These are phyloP conservation scores for Wickerhamomyces alni DNA, from an alignment of 805 yeast species.

Conservation along the genomic window DNA sequence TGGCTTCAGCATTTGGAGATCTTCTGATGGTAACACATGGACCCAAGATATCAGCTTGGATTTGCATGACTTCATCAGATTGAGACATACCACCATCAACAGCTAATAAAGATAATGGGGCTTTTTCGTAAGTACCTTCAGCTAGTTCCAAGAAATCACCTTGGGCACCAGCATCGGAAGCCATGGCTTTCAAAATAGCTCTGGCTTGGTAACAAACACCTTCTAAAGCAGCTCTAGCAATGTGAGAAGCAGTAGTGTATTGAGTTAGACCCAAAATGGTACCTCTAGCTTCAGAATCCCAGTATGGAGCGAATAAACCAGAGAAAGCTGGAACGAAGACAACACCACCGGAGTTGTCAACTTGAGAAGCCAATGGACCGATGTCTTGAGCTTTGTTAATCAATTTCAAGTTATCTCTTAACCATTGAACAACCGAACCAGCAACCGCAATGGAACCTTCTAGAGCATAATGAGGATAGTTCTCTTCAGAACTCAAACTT, in stretches of 20 bases:
- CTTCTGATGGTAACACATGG: conserved; percentile 78
- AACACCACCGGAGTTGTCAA: conserved; percentile 80
- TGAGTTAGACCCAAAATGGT: conserved; percentile 91
- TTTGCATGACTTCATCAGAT: conserved; percentile 87
- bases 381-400: conserved; percentile 80
- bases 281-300: conserved; percentile 92
- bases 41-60: conserved; percentile 88
- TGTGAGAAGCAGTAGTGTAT: conserved; percentile 85
- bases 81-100: conserved; percentile 97
- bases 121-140: conserved; percentile 34
- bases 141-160: conserved; percentile 49
- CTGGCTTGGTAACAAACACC: conserved; percentile 93
- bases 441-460: conserved; percentile 98
- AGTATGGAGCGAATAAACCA: conserved; percentile 92
- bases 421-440: conserved; percentile 91
- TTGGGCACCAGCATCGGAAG: conserved; percentile 64
- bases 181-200: conserved; percentile 88
- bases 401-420: conserved; percentile 81
- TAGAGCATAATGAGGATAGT: conserved; percentile 75
- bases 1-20: conserved; percentile 81
- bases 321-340: conserved; percentile 93
- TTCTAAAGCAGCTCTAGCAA: conserved; percentile 91
- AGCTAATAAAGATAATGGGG: conserved; percentile 50
- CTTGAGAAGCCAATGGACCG: conserved; percentile 84
- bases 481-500: conserved; percentile 35